Evolutionary conservation across 805 yeast species (phyloP), one percentile per base, ranked within the genome.

Genomic region (Metschnikowia arizonensis): DNA sequence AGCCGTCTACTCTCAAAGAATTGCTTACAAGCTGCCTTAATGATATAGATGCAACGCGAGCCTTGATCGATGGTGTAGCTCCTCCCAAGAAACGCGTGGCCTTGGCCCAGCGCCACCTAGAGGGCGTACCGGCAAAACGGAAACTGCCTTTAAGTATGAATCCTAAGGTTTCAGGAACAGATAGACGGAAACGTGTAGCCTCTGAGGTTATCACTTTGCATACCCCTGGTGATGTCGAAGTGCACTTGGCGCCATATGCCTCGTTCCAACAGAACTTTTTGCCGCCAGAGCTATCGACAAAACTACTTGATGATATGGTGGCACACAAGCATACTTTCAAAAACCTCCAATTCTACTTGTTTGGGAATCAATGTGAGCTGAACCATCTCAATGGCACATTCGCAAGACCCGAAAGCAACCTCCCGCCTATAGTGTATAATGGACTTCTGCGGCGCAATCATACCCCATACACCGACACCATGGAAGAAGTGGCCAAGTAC

Each of bases 351-450:
- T 86, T 86, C 57, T 72, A 77, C 46, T 64, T 86, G 8, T 85
- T 83, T 52, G 88, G 83, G 1, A 77, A 82, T 14, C 60, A 69
- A 41, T 84, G 87, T 41, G 58, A 56, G 5, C 79, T 90, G 2
- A 76, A 78, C n/a, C 88, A 82, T 57, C 59, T 64, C 5, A 64
- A 78, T 55, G 60, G 50, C 15, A 45, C 55, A 17, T 55, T 45
- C 34, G 43, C 54, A 42, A 33, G 48, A 43, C 63, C 50, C 23
- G 58, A 46, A 46, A 44, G 49, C 50, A 51, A 11, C 11, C 42
- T 33, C 21, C 50, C 54, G n/a, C 37, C 51, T 5, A 47, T 60
- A 53, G 66, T 58, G 53, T 73, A 72, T 54, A 73, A 81, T 49
- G 85, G 83, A 6, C 40, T 47, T 1, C 52, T 55, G n/a, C 41